Evolutionary conservation across 306 rosid genomes (phyloP).

Genomic region (Canavalia ensiformis): DNA sequence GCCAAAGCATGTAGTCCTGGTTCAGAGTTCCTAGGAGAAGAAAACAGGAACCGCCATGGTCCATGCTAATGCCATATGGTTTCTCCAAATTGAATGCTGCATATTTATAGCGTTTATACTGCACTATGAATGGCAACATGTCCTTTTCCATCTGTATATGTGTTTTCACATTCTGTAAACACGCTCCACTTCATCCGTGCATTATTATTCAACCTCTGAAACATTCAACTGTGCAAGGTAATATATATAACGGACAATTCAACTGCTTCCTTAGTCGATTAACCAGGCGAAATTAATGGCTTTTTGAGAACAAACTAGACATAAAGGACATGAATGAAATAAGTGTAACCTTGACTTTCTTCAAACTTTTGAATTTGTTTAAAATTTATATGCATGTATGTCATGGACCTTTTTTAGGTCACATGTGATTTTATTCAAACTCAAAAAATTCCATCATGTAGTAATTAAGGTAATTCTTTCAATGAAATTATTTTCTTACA

Average conservation of each 20-base stretch:
- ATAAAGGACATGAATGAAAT: not conserved
- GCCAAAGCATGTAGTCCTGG: not conserved
- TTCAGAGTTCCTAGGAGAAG: not conserved
- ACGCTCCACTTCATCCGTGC: constrained; percentile 39
- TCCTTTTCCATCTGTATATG: constrained; percentile 9
- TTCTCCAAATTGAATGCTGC: not conserved
- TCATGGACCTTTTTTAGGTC: too few species aligned
- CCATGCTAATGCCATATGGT: not conserved
- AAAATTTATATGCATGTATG: not conserved
- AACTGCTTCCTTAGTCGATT: not conserved
- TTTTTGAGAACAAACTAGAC: constrained; percentile 1
- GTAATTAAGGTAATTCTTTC: too few species aligned
- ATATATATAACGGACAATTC: not conserved
- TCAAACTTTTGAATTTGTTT: not conserved
- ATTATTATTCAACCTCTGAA: not conserved
- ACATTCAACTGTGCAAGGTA: constrained; percentile 1
- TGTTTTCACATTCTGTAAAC: not conserved
- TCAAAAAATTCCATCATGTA: too few species aligned
- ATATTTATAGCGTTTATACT: constrained; percentile 16
- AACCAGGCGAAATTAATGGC: constrained; percentile 37
- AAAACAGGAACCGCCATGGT: constrained; percentile 27
- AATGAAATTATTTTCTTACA: too few species aligned
- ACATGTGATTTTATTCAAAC: too few species aligned
- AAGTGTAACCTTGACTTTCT: not conserved
- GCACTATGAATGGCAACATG: not conserved